A percentile compares a stretch with the other conserved stretches of the same genome.
Conservation (phyloP, 1,139 yeast genomes). For the Magnusiomyces starmeri region DNA sequence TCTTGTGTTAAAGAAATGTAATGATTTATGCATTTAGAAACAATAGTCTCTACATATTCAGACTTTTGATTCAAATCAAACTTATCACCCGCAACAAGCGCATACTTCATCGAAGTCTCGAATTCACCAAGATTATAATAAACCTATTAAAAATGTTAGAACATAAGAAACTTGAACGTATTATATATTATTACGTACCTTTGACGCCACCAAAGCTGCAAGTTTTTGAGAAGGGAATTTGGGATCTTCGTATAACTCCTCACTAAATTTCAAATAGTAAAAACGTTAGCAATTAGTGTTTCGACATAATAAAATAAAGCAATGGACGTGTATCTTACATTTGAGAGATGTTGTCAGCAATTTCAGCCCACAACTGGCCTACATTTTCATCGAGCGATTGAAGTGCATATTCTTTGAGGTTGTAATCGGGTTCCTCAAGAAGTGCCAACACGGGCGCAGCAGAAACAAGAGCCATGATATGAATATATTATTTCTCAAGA, state of each 20-base stretch:
- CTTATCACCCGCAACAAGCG: conserved; percentile 74
- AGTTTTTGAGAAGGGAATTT: conserved; percentile 66
- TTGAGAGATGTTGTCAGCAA: conserved; percentile 80
- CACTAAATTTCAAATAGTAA: conserved; percentile 35
- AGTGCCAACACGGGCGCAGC: conserved; percentile 91
- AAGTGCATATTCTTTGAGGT: conserved; percentile 78
- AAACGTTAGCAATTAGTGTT: background rate
- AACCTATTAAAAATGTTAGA: conserved; percentile 42
- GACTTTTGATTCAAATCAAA: conserved; percentile 63
- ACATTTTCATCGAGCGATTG: conserved; percentile 73
- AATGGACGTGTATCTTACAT: conserved; percentile 39
- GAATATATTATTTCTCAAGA: too few relatives aligned
- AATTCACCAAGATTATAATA: conserved; percentile 94
- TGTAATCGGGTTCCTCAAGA: conserved; percentile 69
- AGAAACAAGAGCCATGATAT: conserved; percentile 22
- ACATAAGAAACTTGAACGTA: too few relatives aligned
- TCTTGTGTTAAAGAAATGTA: conserved; percentile 62
- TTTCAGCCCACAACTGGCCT: conserved; percentile 95
- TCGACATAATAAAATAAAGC: background rate
- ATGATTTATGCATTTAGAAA: conserved; percentile 81
- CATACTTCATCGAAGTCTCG: conserved; percentile 82
- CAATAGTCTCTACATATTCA: conserved; percentile 91
- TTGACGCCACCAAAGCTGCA: conserved; percentile 90
- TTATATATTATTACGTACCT: conserved; percentile 34
- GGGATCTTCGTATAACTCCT: conserved; percentile 83